These are phyloP conservation scores for Malania oleifera DNA, from an alignment of 164 flowering plant species.

Conservation along the genomic window DNA sequence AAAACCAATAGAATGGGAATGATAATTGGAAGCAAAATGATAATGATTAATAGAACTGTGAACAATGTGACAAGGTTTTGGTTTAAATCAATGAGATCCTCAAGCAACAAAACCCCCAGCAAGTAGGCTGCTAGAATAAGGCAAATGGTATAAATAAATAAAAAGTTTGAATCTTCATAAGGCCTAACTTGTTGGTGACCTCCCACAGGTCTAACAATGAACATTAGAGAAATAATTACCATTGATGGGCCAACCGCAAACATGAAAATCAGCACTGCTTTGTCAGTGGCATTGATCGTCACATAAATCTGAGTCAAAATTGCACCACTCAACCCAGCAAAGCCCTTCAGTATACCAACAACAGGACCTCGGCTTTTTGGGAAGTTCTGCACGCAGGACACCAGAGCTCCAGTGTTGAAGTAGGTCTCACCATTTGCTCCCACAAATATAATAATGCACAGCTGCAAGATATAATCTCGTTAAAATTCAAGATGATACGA, in stretches of 20 bases:
- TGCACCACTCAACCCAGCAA: slow-evolving; percentile 14
- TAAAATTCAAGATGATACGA: background rate
- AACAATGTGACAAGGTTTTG: slow-evolving; percentile 19
- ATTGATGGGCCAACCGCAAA: too few relatives aligned
- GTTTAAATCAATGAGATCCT: slow-evolving; percentile 26
- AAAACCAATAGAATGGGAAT: slow-evolving; percentile 33
- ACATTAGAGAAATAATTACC: too few relatives aligned
- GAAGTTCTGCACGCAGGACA: slow-evolving; percentile 16
- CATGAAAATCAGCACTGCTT: too few relatives aligned
- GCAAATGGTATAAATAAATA: slow-evolving; percentile 40
- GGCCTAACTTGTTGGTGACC: too few relatives aligned
- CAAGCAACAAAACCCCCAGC: slow-evolving; percentile 33
- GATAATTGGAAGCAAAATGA: slow-evolving; percentile 31
- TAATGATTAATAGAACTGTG: slow-evolving; percentile 21
- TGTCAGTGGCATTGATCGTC: background rate
- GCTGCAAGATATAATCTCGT: slow-evolving; percentile 33
- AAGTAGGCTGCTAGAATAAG: slow-evolving; percentile 41
- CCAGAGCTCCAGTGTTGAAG: slow-evolving; percentile 17
- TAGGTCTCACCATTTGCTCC: too few relatives aligned
- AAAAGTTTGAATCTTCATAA: too few relatives aligned
- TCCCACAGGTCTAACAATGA: too few relatives aligned
- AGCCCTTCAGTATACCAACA: slow-evolving; percentile 13
- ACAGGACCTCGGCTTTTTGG: slow-evolving; percentile 12
- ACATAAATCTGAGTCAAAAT: slow-evolving; percentile 12
- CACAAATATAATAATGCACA: slow-evolving; percentile 29